phyloP scores from a whole-genome alignment of 116 monocot genomes.

The Trichopus zeylanicus region DNA sequence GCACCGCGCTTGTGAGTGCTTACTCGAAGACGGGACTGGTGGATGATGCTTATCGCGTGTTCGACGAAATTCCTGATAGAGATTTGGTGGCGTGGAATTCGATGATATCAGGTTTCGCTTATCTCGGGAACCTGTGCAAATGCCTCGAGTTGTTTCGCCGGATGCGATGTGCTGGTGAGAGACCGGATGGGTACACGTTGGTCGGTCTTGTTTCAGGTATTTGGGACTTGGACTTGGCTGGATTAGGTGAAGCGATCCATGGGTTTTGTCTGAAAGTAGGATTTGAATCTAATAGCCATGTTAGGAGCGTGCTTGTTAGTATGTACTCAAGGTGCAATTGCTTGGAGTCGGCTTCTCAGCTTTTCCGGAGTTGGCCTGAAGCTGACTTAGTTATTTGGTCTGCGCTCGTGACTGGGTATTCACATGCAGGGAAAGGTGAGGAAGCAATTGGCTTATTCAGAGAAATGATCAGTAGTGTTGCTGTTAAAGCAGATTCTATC shows the following conservation, averaged over 20 bases:
- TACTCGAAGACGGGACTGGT: slow-evolving; percentile 43
- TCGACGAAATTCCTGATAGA: slow-evolving; percentile 25
- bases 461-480: slow-evolving; percentile 22
- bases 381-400: slow-evolving; percentile 75
- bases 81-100: slow-evolving; percentile 63
- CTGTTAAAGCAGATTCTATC: slow-evolving; percentile 26
- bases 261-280: slow-evolving; percentile 57
- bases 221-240: slow-evolving; percentile 14
- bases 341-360: slow-evolving; percentile 21
- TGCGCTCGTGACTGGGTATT: slow-evolving; percentile 49
- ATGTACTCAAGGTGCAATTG: slow-evolving; percentile 57
- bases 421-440: slow-evolving; percentile 16
- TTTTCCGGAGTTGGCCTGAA: slow-evolving; percentile 20
- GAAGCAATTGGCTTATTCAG: slow-evolving; percentile 33
- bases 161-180: slow-evolving; percentile 22
- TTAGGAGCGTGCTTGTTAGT: slow-evolving; percentile 46
- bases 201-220: slow-evolving; percentile 55
- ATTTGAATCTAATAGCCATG: slow-evolving; percentile 30
- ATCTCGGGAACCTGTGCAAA: slow-evolving; percentile 26
- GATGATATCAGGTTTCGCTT: slow-evolving; percentile 39
- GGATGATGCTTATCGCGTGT: slow-evolving; percentile 20
- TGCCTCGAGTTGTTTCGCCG: slow-evolving; percentile 38
- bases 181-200: slow-evolving; percentile 55
- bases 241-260: slow-evolving; percentile 36
- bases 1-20: slow-evolving; percentile 29